These are phyloP conservation scores for Cyclanthera cordifolia DNA, from an alignment of 306 rosid genomes.

Conservation along the genomic window DNA sequence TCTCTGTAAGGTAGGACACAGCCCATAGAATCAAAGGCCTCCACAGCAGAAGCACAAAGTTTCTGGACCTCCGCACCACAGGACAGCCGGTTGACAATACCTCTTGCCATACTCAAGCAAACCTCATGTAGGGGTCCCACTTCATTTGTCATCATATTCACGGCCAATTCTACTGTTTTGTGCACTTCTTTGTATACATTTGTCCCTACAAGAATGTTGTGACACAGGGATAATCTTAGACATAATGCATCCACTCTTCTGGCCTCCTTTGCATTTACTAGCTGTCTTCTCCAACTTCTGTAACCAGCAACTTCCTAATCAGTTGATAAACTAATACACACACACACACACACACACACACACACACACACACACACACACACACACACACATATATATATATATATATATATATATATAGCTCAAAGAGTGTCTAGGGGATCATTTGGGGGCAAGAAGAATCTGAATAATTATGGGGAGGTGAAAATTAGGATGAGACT, in stretches of 20 bases:
- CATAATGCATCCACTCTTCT: slow-evolving; percentile 78
- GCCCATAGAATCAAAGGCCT: slow-evolving; percentile 45
- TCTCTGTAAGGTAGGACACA: slow-evolving; percentile 19
- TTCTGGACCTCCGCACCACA: slow-evolving; percentile 81
- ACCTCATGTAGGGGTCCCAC: slow-evolving; percentile 69
- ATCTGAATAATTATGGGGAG: no score
- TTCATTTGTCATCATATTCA: slow-evolving; percentile 47
- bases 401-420: neutral
- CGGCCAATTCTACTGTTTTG: slow-evolving; percentile 45
- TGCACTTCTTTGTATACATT: slow-evolving; percentile 40
- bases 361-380: no score
- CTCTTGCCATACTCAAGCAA: slow-evolving; percentile 55
- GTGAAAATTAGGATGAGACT: no score
- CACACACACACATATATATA: no score
- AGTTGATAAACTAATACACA: slow-evolving; percentile 2
- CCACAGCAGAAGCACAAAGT: slow-evolving; percentile 62
- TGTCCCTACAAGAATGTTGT: slow-evolving; percentile 62
- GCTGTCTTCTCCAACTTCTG: slow-evolving; percentile 82
- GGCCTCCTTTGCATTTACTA: slow-evolving; percentile 71
- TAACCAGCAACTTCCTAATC: slow-evolving; percentile 18
- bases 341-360: no score
- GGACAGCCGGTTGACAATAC: slow-evolving; percentile 80
- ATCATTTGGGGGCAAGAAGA: no score
- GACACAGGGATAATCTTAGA: slow-evolving; percentile 46
- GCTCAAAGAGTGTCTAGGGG: neutral